Base-by-base conservation (phyloP, 2,329 filamentous ascomycete species). In the Pseudogymnoascus sp. region DNA sequence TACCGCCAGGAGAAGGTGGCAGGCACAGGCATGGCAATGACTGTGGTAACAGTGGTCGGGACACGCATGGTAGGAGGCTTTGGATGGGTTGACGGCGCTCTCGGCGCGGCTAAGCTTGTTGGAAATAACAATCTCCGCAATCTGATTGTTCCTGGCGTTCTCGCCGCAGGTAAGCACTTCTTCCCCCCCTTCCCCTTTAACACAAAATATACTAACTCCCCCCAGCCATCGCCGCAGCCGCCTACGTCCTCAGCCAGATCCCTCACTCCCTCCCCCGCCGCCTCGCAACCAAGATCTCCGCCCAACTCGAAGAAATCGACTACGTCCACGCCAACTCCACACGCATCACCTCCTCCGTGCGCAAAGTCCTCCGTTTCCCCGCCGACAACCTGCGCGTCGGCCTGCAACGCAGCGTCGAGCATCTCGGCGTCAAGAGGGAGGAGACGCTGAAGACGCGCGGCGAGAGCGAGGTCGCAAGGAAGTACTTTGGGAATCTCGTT, bases 1-100 rank as follows among this genome's bases (percentile, higher is more conserved):
- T 91, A 97, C 71, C 84, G 87, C 62, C 93, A 97, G 74, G 94
- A 99, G 76, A 99, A 97, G 80, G 82, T 95, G 63, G 92, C 93
- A 5, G 91, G 93, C 40, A 95, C 92, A 2, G 90, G 94, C 67
- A 92, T 99, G 88, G 94, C 93, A 5, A 82, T 99, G 72, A 99
- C 94, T 1, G 84, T 96, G 37, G 90, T 90, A 8, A 92, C 91
- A 63, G 91, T 96, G 1, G 80, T 97, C 4, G 91, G 93, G 63
- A 85, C 89, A 59, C 84, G 91, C 59, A 81, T 94, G 71, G 79
- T 99, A 40, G 91, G 92, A 65, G 89, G 92, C 66, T 86, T 89
- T 69, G 87, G 89, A 60, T 97, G 93, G 92, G 79, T 97, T 69
- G 93, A 97, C 73, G 90, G 93, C 66, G 88, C 90, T 1, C 75